Percentiles rank a stretch among this genome's conserved stretches.
These are phyloP conservation scores for Daldinia eschscholtzii DNA, from an alignment of 2,329 filamentous ascomycete species.

Conservation along the genomic window DNA sequence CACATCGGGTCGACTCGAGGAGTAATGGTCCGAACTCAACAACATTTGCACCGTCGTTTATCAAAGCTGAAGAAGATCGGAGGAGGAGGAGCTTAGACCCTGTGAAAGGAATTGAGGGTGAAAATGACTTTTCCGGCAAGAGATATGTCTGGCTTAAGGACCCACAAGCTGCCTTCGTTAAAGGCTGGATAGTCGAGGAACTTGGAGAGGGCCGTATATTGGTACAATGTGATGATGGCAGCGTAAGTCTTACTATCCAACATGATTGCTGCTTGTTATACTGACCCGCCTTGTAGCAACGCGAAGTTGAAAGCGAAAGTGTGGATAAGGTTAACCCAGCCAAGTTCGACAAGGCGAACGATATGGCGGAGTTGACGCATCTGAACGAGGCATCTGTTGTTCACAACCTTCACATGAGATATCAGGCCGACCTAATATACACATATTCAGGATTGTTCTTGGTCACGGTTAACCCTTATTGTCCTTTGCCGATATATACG, in stretches of 20 bases:
- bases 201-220: constrained; percentile 75
- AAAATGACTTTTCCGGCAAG: constrained; percentile 99
- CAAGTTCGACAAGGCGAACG: constrained; percentile 99
- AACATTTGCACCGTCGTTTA: constrained; percentile 97
- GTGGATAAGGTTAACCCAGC: constrained; percentile 99
- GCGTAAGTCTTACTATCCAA: constrained; percentile 66
- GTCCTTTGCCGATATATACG: constrained; percentile 91
- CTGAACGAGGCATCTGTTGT: constrained; percentile 98
- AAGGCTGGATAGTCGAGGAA: constrained; percentile 92
- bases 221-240: constrained; percentile 94
- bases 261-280: constrained; percentile 2
- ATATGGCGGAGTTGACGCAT: constrained; percentile 99
- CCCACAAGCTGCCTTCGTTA: constrained; percentile 86
- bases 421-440: constrained; percentile 96
- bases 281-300: constrained; percentile 69
- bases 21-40: constrained; percentile 74
- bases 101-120: constrained; percentile 86
- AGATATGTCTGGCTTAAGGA: constrained; percentile 98
- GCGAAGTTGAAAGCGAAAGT: constrained; percentile 84
- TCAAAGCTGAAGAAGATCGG: constrained; percentile 85
- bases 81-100: constrained; percentile 68
- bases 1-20: constrained; percentile 71
- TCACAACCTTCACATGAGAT: constrained; percentile 94
- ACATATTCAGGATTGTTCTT: constrained; percentile 98
- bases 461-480: constrained; percentile 97